A percentile compares a stretch with the other conserved stretches of the same genome.
These are phyloP conservation scores for Auricularia auricula-judae DNA, from an alignment of 768 basidiomycete species.

Conservation along the genomic window DNA sequence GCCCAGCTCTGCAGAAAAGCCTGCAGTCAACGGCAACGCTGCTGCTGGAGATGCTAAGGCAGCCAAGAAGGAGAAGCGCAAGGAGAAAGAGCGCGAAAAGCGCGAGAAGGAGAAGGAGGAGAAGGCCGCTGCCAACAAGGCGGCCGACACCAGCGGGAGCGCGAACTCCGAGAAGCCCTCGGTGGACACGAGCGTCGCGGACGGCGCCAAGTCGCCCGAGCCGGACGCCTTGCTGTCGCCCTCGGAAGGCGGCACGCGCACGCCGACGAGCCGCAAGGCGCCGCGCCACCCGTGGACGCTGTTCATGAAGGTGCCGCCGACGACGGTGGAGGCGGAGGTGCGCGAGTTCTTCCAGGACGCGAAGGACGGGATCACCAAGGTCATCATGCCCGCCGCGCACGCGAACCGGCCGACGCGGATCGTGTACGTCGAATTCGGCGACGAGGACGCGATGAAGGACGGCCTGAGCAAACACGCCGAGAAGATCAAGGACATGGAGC, in stretches of 20 bases:
- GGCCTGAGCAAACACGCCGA: conserved; percentile 66
- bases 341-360: conserved; percentile 69
- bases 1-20: conserved; percentile 20
- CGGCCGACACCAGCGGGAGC: conserved; percentile 26
- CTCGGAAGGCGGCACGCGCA: conserved; percentile 34
- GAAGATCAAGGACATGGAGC: conserved; percentile 57
- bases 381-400: conserved; percentile 44
- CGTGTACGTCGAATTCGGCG: conserved; percentile 84
- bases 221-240: conserved; percentile 6
- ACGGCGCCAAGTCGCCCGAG: not conserved
- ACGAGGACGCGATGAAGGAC: conserved; percentile 74
- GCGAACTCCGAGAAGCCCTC: conserved; percentile 19
- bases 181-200: not conserved
- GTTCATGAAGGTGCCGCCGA: conserved; percentile 56
- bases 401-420: conserved; percentile 43
- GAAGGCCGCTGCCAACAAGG: not conserved
- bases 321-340: conserved; percentile 50
- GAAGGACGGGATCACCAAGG: conserved; percentile 58
- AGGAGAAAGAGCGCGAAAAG: conserved; percentile 35
- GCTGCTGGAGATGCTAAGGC: conserved; percentile 16
- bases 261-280: conserved; percentile 56
- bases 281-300: conserved; percentile 75
- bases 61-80: conserved; percentile 41
- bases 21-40: conserved; percentile 24
- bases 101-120: conserved; percentile 54